These are phyloP conservation scores for Saccharomycopsis javanensis DNA, from an alignment of 805 yeast species.

Conservation along the genomic window DNA sequence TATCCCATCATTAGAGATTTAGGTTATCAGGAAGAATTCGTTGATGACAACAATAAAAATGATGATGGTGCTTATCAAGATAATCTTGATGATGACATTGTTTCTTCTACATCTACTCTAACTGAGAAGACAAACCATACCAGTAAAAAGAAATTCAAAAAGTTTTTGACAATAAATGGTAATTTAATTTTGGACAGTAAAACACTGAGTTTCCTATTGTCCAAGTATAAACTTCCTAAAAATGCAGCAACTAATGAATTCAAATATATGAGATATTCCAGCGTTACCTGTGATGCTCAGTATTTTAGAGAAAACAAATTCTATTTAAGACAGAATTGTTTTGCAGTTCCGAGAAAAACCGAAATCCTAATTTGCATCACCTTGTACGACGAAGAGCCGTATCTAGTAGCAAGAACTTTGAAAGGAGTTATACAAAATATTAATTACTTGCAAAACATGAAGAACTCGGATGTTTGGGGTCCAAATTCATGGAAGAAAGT, in stretches of 20 bases:
- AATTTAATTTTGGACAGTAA: conserved; percentile 85
- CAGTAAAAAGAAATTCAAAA: conserved; percentile 1
- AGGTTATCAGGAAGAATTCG: background rate
- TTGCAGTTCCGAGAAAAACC: conserved; percentile 67
- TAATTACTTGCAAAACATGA: conserved; percentile 55
- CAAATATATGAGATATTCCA: conserved; percentile 84
- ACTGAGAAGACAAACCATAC: background rate
- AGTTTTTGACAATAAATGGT: conserved; percentile 36
- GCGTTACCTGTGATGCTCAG: conserved; percentile 86
- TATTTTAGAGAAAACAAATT: conserved; percentile 53
- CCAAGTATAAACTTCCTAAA: conserved; percentile 35
- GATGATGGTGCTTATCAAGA: background rate
- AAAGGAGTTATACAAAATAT: conserved; percentile 89
- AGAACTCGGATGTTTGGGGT: conserved; percentile 46
- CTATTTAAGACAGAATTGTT: conserved; percentile 75
- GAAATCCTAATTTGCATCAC: conserved; percentile 82
- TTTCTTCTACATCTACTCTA: background rate
- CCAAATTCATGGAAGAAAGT: conserved; percentile 90
- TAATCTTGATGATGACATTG: background rate
- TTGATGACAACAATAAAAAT: background rate
- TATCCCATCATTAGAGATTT: background rate
- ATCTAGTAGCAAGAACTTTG: conserved; percentile 71
- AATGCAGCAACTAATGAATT: conserved; percentile 42
- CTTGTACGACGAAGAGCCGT: conserved; percentile 83
- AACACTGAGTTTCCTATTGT: conserved; percentile 53